Evolutionary conservation across 768 basidiomycete species (phyloP).

Genomic region (Amanita pseudoporphyria): DNA sequence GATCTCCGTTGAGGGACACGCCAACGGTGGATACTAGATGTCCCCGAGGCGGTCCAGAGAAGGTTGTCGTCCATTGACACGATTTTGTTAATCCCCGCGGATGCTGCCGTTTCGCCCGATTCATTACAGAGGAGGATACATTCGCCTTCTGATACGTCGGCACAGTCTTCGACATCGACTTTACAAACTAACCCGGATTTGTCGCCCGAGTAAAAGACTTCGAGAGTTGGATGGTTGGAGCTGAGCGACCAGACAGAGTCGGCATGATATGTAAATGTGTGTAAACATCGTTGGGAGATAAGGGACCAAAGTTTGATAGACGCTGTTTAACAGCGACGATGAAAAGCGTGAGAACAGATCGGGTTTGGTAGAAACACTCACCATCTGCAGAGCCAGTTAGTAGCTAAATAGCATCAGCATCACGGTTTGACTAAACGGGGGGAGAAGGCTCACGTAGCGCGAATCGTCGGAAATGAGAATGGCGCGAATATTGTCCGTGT

Average conservation of each 20-base stretch:
- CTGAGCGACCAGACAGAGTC: conserved; percentile 92
- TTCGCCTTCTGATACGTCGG: conserved; percentile 80
- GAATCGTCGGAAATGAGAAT: conserved; percentile 87
- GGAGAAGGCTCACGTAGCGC: conserved; percentile 59
- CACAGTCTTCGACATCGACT: conserved; percentile 80
- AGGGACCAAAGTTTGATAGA: conserved; percentile 96
- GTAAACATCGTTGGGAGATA: conserved; percentile 77
- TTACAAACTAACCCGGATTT: conserved; percentile 82
- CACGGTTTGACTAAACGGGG: neutral
- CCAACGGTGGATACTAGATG: conserved; percentile 79
- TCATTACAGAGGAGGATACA: conserved; percentile 79
- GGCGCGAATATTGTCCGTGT: conserved; percentile 93
- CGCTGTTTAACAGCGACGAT: conserved; percentile 27
- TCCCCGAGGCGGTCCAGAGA: conserved; percentile 86
- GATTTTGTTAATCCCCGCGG: conserved; percentile 56
- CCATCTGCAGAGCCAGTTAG: conserved; percentile 80
- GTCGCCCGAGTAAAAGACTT: conserved; percentile 92
- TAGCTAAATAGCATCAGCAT: conserved; percentile 32
- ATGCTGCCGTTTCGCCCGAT: conserved; percentile 19
- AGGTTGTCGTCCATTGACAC: conserved; percentile 68
- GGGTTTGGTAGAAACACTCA: conserved; percentile 13
- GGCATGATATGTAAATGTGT: conserved; percentile 93
- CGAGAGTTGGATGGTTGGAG: conserved; percentile 78
- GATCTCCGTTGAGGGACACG: conserved; percentile 45
- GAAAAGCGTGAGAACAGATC: neutral